Base-by-base conservation (phyloP, 768 basidiomycete species). In the Panus rudis region DNA sequence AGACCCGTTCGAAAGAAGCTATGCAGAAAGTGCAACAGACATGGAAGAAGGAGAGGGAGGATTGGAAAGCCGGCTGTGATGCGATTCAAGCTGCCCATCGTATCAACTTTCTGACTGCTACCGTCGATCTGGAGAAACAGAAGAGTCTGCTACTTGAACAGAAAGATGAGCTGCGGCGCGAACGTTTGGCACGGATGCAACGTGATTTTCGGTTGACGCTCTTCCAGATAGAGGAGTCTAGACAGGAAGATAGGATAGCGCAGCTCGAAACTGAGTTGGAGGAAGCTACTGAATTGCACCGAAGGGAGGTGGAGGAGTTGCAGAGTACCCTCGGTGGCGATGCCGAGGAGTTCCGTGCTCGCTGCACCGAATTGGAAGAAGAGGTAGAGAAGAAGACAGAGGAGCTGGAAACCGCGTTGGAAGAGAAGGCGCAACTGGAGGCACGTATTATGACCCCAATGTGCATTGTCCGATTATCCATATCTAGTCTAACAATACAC, bases 141-240 rank as follows among this genome's bases (percentile, higher is more conserved):
- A 71, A 73, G 40, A 52, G 63, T 31, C 63, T 64, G n/a, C 61
- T 73, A 6, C 59, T 81, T 28, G 72, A 70, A 39, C 75, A 78
- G 58, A 73, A 72, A 61, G 76, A 79, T 34, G 58, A 63, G 13
- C 59, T 69, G 35, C 66, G 83, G 49, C 62, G 62, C 48, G 83
- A 85, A 63, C 78, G 75, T 41, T 52, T 84, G 25, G 68, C 73
- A 39, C 61, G 74, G 34, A 50, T 83, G 27, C 79, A 81, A 54
- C 66, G 84, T 43, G 85, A 90, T 46, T 76, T 68, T 53, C 73
- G 75, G 55, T 72, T 88, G 40, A 75, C 71, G n/a, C 70, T 77
- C 61, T 87, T 84, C 53, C 79, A 81, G 58, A 69, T 69, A 16
- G 68, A 69, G 39, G 84, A 86, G 51, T 64, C 66, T 12, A 79